Evolutionary conservation across 2,329 filamentous ascomycete genomes (phyloP).

Genomic region (Ilyonectria sp.): DNA sequence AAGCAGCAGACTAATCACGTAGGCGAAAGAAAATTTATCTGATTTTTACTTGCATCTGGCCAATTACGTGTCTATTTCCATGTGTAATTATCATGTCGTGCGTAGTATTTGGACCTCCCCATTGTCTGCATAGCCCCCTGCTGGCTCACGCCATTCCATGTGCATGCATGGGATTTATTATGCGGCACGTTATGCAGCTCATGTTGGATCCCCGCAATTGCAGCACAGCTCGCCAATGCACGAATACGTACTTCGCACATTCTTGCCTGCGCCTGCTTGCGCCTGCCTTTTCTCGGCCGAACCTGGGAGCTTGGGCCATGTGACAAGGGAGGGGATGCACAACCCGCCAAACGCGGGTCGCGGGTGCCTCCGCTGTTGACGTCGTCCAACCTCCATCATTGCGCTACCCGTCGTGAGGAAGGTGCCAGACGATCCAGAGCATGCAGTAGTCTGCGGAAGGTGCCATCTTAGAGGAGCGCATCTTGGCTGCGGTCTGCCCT

Average conservation of each 20-base stretch:
- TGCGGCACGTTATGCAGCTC: conserved; percentile 31
- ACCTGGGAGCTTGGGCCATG: conserved; percentile 43
- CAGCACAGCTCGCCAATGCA: conserved; percentile 5
- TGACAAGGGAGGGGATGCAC: conserved; percentile 40
- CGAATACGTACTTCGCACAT: background rate
- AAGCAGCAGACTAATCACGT: conserved; percentile 45
- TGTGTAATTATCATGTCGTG: background rate
- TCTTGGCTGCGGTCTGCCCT: conserved; percentile 15
- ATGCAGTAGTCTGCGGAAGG: conserved; percentile 17
- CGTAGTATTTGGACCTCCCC: background rate
- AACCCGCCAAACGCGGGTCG: conserved; percentile 19
- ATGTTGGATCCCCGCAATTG: conserved; percentile 7
- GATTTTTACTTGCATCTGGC: conserved; percentile 21
- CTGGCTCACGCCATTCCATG: conserved; percentile 23
- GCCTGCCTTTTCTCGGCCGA: conserved; percentile 20
- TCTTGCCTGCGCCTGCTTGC: background rate
- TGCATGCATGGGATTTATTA: conserved; percentile 33
- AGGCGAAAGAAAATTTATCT: conserved; percentile 44
- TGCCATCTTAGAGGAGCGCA: conserved; percentile 9
- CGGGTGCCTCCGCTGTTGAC: conserved; percentile 29
- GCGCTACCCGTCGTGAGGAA: conserved; percentile 6
- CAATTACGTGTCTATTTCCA: background rate
- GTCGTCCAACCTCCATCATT: conserved; percentile 33
- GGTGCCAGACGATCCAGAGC: conserved; percentile 15
- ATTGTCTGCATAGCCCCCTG: background rate